Base-by-base conservation (phyloP, 345 rosid species). In the Brassica incana region DNA sequence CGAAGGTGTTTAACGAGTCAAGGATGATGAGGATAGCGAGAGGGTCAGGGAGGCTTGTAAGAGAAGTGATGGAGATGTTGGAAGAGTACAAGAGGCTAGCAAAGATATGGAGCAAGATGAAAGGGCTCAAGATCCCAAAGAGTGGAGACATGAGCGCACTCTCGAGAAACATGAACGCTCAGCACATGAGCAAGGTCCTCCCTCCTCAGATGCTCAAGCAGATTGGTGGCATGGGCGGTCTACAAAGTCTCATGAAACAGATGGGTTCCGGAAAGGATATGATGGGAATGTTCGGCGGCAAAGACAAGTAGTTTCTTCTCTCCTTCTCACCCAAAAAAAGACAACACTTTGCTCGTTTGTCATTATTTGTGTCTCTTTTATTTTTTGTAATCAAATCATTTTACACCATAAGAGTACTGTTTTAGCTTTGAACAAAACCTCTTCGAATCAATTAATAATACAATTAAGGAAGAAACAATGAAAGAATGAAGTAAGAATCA, bases 51-150 rank as follows among this genome's bases (percentile, higher is more conserved):
- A 88, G 89, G 59, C 89, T 67, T 10, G 73, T 88, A 23, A 83
- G 94, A 77, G 97, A 95, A 82, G 98, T 95, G 40, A 78, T 86
- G 92, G 96, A 91, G 54, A 95, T 92, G 98, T 32, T 92, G 81
- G 98, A 95, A 85, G 99, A 91, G 78, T 95, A 85, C 83, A 95
- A 95, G 86, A 88, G 89, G 33, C 94, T 95, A 32, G 97, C 97
- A 38, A 91, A 91, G 83, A 74, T 86, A n/a, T 89, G 92, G 92
- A 77, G 97, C 79, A 89, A 91, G 63, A 85, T 91, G 95, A 95
- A 90, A 83, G 99, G 97, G 6, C 86, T 94, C 8, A 40, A 40
- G 48, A 40, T 40, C 14, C 48, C 48, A 40, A 40, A 40, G 48
- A 40, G 12, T 40, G 48, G 48, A 10, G 48, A 40, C 14, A 40